phyloP scores from a whole-genome alignment of 2,329 filamentous ascomycete species.

The Verticillium zaregamsianum region DNA sequence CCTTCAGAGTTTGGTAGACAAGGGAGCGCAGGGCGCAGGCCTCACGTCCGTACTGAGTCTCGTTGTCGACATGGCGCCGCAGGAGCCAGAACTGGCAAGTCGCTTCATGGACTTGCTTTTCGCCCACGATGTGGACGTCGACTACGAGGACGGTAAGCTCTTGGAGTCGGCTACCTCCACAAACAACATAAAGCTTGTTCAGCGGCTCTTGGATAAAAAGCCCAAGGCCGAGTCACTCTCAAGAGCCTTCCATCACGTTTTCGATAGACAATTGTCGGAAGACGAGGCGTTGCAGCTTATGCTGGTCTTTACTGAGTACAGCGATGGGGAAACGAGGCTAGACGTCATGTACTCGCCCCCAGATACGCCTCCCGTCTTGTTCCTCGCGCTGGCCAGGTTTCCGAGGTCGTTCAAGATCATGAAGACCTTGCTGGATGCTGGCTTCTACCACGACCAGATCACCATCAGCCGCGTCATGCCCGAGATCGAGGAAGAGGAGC shows the following conservation, averaged over 20 bases:
- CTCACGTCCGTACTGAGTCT: constrained; percentile 40
- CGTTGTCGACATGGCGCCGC: constrained; percentile 37
- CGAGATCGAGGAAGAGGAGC: constrained; percentile 46
- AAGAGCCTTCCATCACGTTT: constrained; percentile 51
- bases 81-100: constrained; percentile 34
- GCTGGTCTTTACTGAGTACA: constrained; percentile 45
- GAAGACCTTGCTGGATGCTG: constrained; percentile 48
- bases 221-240: constrained; percentile 47
- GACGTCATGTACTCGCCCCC: constrained; percentile 44
- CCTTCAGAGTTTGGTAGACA: constrained; percentile 42
- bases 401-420: constrained; percentile 51
- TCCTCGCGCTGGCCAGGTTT: constrained; percentile 49
- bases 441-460: constrained; percentile 56
- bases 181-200: constrained; percentile 45
- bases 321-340: constrained; percentile 41
- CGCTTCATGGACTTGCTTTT: constrained; percentile 41
- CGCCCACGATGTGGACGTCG: constrained; percentile 38
- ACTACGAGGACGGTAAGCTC: constrained; percentile 43
- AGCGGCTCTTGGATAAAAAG: constrained; percentile 42
- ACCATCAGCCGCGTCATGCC: constrained; percentile 38
- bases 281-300: constrained; percentile 47
- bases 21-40: constrained; percentile 41
- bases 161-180: constrained; percentile 49
- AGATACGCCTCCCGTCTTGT: constrained; percentile 41
- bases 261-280: constrained; percentile 46